A percentile compares a stretch with the other conserved stretches of the same genome.
Evolutionary conservation across 2,329 filamentous ascomycete genomes (phyloP).

Genomic region (Fusarium xylarioides): DNA sequence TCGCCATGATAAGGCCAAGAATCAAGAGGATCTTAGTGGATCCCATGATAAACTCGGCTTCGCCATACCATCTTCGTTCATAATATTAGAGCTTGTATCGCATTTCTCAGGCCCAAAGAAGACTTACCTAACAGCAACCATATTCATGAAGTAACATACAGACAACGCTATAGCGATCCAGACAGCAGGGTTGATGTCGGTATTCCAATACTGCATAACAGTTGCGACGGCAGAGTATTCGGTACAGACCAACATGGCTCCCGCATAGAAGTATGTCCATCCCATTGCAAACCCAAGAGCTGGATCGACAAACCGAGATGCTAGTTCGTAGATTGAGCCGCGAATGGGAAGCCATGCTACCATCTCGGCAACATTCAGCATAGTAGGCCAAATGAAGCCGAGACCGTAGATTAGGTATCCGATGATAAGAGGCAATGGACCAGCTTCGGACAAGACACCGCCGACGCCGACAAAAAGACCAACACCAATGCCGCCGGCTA

Average conservation of each 20-base stretch:
- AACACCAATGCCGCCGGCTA: not conserved
- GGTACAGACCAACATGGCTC: not conserved
- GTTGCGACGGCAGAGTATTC: not conserved
- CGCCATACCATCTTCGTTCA: not conserved
- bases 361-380: not conserved
- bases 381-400: not conserved
- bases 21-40: not conserved
- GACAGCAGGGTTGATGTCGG: not conserved
- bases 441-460: not conserved
- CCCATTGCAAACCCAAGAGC: not conserved
- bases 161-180: not conserved
- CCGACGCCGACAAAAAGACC: not conserved
- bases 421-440: not conserved
- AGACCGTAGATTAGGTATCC: not conserved
- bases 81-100: not conserved
- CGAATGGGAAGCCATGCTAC: not conserved
- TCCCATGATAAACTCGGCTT: not conserved
- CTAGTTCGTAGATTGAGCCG: not conserved
- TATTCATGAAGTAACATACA: not conserved
- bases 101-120: accelerated
- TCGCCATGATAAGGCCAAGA: not conserved
- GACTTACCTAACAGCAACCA: not conserved
- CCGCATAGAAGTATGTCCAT: not conserved
- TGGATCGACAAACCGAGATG: not conserved
- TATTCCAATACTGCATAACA: not conserved